Base-by-base conservation (phyloP, 495 filamentous ascomycete species). In the Apodospora peruviana region DNA sequence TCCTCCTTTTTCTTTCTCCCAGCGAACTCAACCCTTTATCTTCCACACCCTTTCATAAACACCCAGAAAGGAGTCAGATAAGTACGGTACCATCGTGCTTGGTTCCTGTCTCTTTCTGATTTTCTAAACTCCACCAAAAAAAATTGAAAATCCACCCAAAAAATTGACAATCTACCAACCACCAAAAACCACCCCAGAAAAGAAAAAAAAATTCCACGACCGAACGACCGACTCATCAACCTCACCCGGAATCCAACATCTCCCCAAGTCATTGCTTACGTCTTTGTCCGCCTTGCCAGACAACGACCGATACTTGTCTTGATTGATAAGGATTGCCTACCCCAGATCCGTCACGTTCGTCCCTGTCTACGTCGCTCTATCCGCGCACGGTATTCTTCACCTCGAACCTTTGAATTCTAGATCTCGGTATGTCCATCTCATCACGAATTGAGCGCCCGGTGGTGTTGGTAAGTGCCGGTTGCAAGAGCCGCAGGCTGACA, bases 121-220 rank as follows among this genome's bases (percentile, higher is more conserved):
- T 53, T 52, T 52, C 54, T 60, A 73, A 72, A 73, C 62, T 36
- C 49, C 55, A 49, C 48, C 55, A 73, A 75, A 75, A 75, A 75
- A 74, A 72, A 42, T 68, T 69, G 54, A 66, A 74, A 74, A 74
- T 53, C 52, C 53, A 50, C 52, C 43, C 55, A 65, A 74, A 74
- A 74, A 69, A 58, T 59, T 65, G 54, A 56, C 64, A 71, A 55
- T 52, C 45, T 43, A 50, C 38, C 53, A 23, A 57, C 27, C 51
- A 20, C 42, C 50, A 29, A 50, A 23, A 45, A 55, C 47, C 51
- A 39, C 19, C 40, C 39, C 17, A 55, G 40, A 61, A 62, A 52
- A 50, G 51, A 55, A 45, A 55, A 36, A 50, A 61, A 58, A 54
- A 57, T 41, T 50, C 39, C 45, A 59, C 42, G 48, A 50, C 52